Conservation (phyloP, 148 eudicot genomes). For the Heliosperma pusillum region DNA sequence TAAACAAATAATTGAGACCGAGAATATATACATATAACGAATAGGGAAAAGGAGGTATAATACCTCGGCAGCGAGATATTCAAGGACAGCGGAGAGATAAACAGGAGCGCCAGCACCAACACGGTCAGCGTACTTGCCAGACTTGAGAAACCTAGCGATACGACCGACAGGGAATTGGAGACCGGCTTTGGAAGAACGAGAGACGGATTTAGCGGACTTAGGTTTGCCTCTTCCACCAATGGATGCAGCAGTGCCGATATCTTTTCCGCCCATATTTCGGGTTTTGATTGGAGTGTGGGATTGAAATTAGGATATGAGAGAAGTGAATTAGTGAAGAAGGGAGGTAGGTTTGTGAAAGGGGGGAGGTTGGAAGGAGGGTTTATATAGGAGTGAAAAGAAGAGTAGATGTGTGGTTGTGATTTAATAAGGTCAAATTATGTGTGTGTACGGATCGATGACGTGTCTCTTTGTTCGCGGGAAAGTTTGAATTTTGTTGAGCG, state of each 20-base stretch:
- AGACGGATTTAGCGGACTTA: slow-evolving; percentile 34
- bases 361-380: not conserved
- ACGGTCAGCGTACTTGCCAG: slow-evolving; percentile 45
- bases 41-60: too few relatives aligned
- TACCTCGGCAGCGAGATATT: slow-evolving; percentile 53
- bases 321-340: too few relatives aligned
- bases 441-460: not conserved
- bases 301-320: not conserved
- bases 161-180: slow-evolving; percentile 48
- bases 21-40: too few relatives aligned
- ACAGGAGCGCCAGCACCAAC: slow-evolving; percentile 55
- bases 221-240: slow-evolving; percentile 45
- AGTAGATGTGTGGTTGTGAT: slow-evolving; percentile 27
- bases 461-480: slow-evolving; percentile 19
- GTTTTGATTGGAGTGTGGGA: not conserved
- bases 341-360: not conserved
- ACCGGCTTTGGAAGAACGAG: slow-evolving; percentile 40
- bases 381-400: slow-evolving; percentile 20
- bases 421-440: slow-evolving; percentile 5
- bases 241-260: slow-evolving; percentile 26
- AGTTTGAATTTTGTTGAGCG: not conserved
- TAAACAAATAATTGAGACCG: too few relatives aligned
- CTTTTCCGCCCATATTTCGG: slow-evolving; percentile 40
- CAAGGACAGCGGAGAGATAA: slow-evolving; percentile 46
- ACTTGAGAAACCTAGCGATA: slow-evolving; percentile 40